Base-by-base conservation (phyloP, 106 monocot genomes). In the Dioscorea zingiberensis region DNA sequence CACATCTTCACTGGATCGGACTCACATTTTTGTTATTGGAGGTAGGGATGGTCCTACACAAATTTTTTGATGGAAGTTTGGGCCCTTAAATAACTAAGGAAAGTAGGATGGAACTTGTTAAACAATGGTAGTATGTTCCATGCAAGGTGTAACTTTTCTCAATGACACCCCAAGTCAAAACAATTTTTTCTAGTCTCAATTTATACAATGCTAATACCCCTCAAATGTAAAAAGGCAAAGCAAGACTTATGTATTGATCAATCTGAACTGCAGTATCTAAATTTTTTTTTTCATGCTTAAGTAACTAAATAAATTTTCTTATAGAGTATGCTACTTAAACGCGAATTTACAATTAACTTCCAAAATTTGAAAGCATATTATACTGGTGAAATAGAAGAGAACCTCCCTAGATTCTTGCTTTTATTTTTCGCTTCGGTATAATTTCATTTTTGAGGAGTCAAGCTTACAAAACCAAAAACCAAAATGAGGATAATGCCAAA, bases 41-140 rank as follows among this genome's bases (percentile, higher is more conserved):
- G 97, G 97, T 21, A 88, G 97, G 76, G 71, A 59, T 66, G 97
- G 86, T 51, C 91, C 97, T 15, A 71, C 45, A 47, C 73, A 92
- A 65, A 86, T n/a, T 85, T 75, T 70, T 92, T 59, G 78, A 84
- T 84, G n/a, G 97, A 97, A 75, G 86, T 89, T 22, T 92, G 88
- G 97, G 75, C 77, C 66, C 63, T 97, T 18, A 57, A 86, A n/a
- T n/a, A 59, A 74, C 54, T 21, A 64, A 26, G 47, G 72, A 81
- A 30, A 79, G 70, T 68, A 79, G 55, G n/a, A 66, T 97, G 97
- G 97, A 70, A 25, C 25, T 68, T 71, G 61, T 47, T 89, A 58
- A 69, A 80, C 69, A 69, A 45, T 63, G 97, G 92, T 7, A 66
- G 69, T 27, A 21, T 73, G 4, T 97, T 97, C 47, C 73, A 70